phyloP scores from a whole-genome alignment of 441 rosid species.

The Rhodomyrtus psidioides region DNA sequence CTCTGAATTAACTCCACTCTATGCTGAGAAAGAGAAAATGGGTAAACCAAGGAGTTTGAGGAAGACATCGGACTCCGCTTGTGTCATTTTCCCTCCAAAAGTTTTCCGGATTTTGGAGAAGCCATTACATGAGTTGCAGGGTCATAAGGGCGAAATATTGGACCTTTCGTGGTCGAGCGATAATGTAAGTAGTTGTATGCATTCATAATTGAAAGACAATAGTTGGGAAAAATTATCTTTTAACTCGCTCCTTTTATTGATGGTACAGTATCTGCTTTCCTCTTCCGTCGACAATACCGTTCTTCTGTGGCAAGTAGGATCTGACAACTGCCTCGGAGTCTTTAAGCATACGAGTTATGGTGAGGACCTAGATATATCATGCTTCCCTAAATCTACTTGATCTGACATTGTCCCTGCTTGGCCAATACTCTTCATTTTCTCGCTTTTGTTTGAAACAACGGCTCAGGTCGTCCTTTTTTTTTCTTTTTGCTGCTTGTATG shows the following conservation, averaged over 20 bases:
- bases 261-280: conserved; percentile 36
- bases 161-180: conserved; percentile 87
- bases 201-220: neutral
- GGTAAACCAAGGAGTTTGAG: conserved; percentile 37
- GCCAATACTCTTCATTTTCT: neutral
- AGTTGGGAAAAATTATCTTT: neutral
- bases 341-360: conserved; percentile 58
- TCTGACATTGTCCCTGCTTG: neutral
- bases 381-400: neutral
- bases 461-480: neutral
- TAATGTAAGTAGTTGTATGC: conserved; percentile 44
- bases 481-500: neutral
- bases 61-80: conserved; percentile 56
- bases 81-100: conserved; percentile 75
- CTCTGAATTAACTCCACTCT: conserved; percentile 41
- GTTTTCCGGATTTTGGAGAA: conserved; percentile 63
- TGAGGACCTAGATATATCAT: conserved; percentile 9
- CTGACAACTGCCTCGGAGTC: conserved; percentile 30
- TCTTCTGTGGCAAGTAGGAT: conserved; percentile 55
- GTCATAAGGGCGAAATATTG: conserved; percentile 66
- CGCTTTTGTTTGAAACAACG: neutral
- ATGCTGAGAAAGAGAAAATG: conserved; percentile 31
- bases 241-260: neutral
- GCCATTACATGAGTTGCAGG: conserved; percentile 73
- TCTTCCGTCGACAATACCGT: conserved; percentile 61